Evolutionary conservation across 140 eudicot species (phyloP), one percentile per base, ranked within the genome.

Genomic region (Senecio squalidus): DNA sequence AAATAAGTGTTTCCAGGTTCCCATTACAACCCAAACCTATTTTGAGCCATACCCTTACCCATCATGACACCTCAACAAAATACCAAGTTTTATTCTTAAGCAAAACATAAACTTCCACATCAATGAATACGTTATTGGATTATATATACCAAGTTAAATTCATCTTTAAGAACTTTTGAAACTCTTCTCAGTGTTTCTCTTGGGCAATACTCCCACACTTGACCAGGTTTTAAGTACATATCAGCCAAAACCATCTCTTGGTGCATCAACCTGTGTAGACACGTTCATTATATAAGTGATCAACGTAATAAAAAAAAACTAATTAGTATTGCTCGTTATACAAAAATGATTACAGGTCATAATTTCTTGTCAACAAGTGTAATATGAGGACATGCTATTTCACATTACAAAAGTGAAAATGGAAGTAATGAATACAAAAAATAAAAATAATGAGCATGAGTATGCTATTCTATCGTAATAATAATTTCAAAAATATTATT

Each of bases 161-260:
- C 96, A 22, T 93, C 79, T 76, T 93, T 84, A 67, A 93, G 57
- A 57, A 88, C 70, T 82, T 78, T 72, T 21, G 82, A 59, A 72
- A 82, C 89, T 64, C 84, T 79, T 29, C 94, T 77, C 27, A 93
- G 80, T 7, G 94, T 78, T 67, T 80, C 99, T 76, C 99, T 84
- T 53, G 96, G 96, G 74, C 99, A 93, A 60, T 88, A 93, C 58
- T 93, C 99, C 99, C 99, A 93, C 36, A 67, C 68, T 74, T 73
- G 80, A 55, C 94, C 96, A 38, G 96, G 95, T 69, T 50, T 82
- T 29, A 60, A 43, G 64, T 80, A 79, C 96, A 93, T 93, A 75
- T 88, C 95, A 13, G 87, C 96, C 75, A 93, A 70, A 61, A 84
- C 96, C 99, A 93, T 93, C 61, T 93, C 96, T 78, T 93, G 95